These are phyloP conservation scores for Salix udensis DNA, from an alignment of 345 rosid genomes.

Conservation along the genomic window DNA sequence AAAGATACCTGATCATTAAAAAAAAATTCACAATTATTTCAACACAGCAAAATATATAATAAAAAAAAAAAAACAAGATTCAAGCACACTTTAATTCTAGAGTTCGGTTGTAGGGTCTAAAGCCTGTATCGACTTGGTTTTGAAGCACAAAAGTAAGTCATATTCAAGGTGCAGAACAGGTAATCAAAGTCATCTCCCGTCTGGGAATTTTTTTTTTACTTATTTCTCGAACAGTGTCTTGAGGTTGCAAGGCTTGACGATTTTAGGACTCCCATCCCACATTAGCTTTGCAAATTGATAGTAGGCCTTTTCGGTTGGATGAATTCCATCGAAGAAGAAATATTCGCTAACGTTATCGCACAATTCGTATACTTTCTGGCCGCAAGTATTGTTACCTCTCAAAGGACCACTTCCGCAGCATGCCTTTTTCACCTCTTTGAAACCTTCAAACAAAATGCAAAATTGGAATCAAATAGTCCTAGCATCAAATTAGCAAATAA, in stretches of 20 bases:
- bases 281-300: neutral
- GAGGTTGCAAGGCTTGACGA: neutral
- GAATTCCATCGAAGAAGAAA: conserved; percentile 33
- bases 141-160: no score
- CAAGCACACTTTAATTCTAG: no score
- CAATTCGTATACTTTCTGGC: conserved; percentile 13
- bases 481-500: neutral
- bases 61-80: no score
- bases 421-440: conserved; percentile 4
- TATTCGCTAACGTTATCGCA: conserved; percentile 26
- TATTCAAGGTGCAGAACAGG: no score
- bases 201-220: no score
- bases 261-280: conserved; percentile 9
- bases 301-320: conserved; percentile 29
- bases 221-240: neutral
- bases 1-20: no score
- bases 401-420: conserved; percentile 16
- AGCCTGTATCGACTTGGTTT: no score
- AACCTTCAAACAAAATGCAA: neutral
- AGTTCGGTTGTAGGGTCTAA: no score
- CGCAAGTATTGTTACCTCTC: conserved; percentile 8
- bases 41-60: no score
- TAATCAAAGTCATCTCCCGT: no score
- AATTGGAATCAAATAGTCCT: neutral
- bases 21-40: no score